phyloP scores from a whole-genome alignment of 1,284 basidiomycete species.

The Leccinum griseonigrum region DNA sequence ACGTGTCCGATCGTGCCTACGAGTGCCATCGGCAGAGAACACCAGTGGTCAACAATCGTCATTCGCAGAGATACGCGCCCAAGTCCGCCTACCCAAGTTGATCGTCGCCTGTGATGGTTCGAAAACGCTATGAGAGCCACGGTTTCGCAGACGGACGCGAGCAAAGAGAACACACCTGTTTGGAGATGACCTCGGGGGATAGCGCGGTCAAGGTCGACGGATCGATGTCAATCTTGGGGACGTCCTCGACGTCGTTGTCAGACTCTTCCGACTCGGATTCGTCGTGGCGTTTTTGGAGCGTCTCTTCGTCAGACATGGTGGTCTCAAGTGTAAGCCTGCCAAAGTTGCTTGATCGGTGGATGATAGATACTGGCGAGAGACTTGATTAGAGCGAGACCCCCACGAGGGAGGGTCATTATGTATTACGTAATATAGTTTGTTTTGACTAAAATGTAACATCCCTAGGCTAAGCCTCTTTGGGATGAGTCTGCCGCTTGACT shows the following conservation, averaged over 20 bases:
- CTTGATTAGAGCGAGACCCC: conserved; percentile 21
- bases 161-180: conserved; percentile 69
- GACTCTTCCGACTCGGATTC: conserved; percentile 71
- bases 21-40: conserved; percentile 1
- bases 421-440: conserved; percentile 15
- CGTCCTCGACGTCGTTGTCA: conserved; percentile 50
- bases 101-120: conserved; percentile 66
- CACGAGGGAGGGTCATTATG: not conserved
- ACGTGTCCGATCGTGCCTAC: conserved; percentile 94
- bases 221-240: conserved; percentile 72
- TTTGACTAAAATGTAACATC: not conserved
- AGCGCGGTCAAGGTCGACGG: conserved; percentile 83
- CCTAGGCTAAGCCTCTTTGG: not conserved
- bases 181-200: conserved; percentile 94
- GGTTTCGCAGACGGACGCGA: not conserved
- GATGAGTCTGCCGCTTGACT: not conserved
- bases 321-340: conserved; percentile 1
- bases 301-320: conserved; percentile 63
- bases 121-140: conserved; percentile 1
- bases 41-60: not conserved
- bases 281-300: conserved; percentile 55
- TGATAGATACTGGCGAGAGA: conserved; percentile 7
- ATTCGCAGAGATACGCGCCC: not conserved
- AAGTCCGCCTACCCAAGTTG: conserved; percentile 61
- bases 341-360: conserved; percentile 13